Evolutionary conservation across 495 filamentous ascomycete genomes (phyloP), one percentile per base, ranked within the genome.

Genomic region (Neurospora sp.): DNA sequence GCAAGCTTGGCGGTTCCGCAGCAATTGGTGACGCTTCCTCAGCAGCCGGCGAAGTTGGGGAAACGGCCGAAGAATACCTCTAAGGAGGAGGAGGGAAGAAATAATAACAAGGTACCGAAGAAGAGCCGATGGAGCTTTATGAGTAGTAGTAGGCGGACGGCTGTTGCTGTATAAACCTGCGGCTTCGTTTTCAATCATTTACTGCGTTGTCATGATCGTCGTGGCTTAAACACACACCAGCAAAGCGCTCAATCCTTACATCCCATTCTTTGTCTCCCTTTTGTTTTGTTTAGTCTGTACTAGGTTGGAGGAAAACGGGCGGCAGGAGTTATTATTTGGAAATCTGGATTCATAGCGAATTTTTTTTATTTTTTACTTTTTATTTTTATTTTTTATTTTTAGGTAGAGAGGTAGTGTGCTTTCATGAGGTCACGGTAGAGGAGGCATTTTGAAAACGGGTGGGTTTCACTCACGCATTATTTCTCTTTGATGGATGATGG

Each of bases 51-150:
- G 5, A 77, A 76, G 70, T 39, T 71, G 40, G 68, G 73, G 45
- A 81, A 79, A 74, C 76, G 78, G 40, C 74, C 70, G 70, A 80
- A 81, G 71, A 69, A 10, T 5, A 41, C 10, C 10, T 40, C 76
- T 6, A 37, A 59, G 12, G 37, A 39, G 12, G 37, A 39, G 39
- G 39, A 45, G 38, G 48, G 1, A 80, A 77, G 71, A 79, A 35
- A 31, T 31, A 31, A 31, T 31, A 31, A 31, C 27, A 31, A 31
- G 27, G 27, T 31, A 31, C 27, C 27, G 3, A 31, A 35, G 31
- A 35, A 35, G 31, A 78, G 70, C 39, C 71, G 77, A 20, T 79
- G 77, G 76, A 77, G 76, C 40, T 69, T 77, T 27, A 41, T 74
- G 70, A 72, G 75, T 39, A 75, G 72, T 39, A 75, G 72, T 40